Percentiles rank a stretch among this genome's conserved stretches.
These are phyloP conservation scores for Syncephalastrum racemosum DNA, from an alignment of 371 early-diverging fungal species.

Conservation along the genomic window DNA sequence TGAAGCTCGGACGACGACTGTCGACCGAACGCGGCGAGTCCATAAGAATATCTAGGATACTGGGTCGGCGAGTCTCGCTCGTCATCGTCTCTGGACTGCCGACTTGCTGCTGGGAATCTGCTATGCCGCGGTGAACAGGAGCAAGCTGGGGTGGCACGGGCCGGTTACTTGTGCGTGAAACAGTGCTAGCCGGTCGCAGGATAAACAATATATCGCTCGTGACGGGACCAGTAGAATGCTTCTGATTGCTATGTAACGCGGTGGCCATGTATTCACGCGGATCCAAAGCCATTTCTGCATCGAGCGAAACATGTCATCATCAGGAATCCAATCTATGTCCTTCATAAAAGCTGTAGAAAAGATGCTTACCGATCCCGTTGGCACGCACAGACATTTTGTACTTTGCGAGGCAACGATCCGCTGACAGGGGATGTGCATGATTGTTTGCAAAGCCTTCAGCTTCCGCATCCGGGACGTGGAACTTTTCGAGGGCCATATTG, in stretches of 20 bases:
- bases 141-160: slow-evolving; percentile 13
- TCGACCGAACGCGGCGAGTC: slow-evolving; percentile 27
- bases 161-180: slow-evolving; percentile 1
- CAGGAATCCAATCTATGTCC: background rate
- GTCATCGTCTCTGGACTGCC: slow-evolving; percentile 7
- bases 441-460: slow-evolving; percentile 22
- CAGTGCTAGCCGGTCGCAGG: slow-evolving; percentile 19
- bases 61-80: slow-evolving; percentile 32
- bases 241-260: slow-evolving; percentile 27
- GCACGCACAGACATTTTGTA: slow-evolving; percentile 41
- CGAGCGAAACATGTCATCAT: background rate
- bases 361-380: slow-evolving; percentile 26
- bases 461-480: slow-evolving; percentile 46
- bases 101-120: background rate
- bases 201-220: slow-evolving; percentile 45
- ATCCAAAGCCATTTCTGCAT: slow-evolving; percentile 34
- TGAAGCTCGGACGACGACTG: slow-evolving; percentile 17
- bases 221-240: slow-evolving; percentile 24
- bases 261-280: slow-evolving; percentile 38
- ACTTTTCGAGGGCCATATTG: slow-evolving; percentile 42
- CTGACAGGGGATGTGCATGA: slow-evolving; percentile 5
- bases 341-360: background rate
- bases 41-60: slow-evolving; percentile 50
- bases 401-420: slow-evolving; percentile 22
- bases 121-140: slow-evolving; percentile 6